Percentiles rank a stretch among this genome's conserved stretches.
phyloP scores from a whole-genome alignment of 345 rosid species.

The Sapria himalayana region DNA sequence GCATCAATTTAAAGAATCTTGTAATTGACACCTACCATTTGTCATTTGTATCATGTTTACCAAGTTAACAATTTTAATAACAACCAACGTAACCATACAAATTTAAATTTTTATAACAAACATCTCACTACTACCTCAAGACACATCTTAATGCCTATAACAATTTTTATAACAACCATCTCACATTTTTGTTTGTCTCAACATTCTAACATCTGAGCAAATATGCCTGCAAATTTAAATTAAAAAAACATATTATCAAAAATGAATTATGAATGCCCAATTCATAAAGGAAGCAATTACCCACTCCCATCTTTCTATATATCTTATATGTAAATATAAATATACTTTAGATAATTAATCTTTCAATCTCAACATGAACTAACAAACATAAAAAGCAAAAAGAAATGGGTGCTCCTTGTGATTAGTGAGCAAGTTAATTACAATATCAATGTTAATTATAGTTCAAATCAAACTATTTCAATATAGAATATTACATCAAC shows the following conservation, averaged over 20 bases:
- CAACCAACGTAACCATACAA: no score
- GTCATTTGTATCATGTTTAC: conserved; percentile 65
- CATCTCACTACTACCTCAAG: conserved; percentile 88
- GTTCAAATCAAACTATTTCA: no score
- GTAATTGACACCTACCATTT: conserved; percentile 38
- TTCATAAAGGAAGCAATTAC: conserved; percentile 9
- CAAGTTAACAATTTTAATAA: conserved; percentile 59
- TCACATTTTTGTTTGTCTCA: conserved; percentile 78
- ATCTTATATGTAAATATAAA: conserved; percentile 38
- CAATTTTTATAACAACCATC: conserved; percentile 82
- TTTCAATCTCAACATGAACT: neutral
- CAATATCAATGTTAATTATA: no score
- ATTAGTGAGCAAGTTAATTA: no score
- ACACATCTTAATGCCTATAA: conserved; percentile 67
- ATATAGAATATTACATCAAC: no score
- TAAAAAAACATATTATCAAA: neutral
- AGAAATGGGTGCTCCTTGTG: no score
- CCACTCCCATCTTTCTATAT: conserved; percentile 84
- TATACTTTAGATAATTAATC: neutral
- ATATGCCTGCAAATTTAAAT: conserved; percentile 30
- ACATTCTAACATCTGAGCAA: conserved; percentile 83
- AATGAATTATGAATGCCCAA: neutral
- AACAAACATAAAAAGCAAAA: neutral
- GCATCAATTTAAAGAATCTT: conserved; percentile 6
- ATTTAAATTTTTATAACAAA: no score